Conservation (phyloP, 345 rosid species). For the Ceriops zippeliana region DNA sequence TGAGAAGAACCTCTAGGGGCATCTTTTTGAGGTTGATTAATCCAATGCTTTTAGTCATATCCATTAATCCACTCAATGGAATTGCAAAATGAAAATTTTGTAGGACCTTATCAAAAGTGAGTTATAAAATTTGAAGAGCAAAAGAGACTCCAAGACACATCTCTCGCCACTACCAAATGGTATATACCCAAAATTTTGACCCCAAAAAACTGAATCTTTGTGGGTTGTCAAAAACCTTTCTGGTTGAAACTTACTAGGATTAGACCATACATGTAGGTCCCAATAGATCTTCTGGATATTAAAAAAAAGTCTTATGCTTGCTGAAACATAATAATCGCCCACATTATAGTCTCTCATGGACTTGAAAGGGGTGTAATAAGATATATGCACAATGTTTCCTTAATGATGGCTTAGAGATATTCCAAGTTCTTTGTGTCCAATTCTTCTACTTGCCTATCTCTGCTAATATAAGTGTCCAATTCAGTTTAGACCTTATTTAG, state of each 20-base stretch:
- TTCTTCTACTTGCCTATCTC: constrained; percentile 43
- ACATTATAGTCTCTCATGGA: constrained; percentile 47
- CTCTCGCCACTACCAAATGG: constrained; percentile 12
- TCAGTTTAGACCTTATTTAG: constrained; percentile 47
- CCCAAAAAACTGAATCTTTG: constrained; percentile 1
- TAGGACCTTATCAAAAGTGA: not conserved
- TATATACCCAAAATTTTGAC: constrained; percentile 1
- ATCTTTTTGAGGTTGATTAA: no score
- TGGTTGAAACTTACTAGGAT: not conserved
- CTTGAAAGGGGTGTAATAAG: constrained; percentile 51
- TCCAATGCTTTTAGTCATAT: no score
- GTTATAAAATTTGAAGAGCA: constrained; percentile 8
- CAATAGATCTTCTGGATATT: constrained; percentile 54
- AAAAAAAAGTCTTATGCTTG: constrained; percentile 47
- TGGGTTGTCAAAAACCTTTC: constrained; percentile 8
- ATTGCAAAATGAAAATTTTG: no score
- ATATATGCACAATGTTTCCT: constrained; percentile 55
- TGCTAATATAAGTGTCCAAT: constrained; percentile 44
- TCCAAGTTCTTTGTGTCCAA: constrained; percentile 43
- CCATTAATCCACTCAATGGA: no score
- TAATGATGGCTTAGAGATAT: constrained; percentile 55
- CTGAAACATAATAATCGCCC: constrained; percentile 38
- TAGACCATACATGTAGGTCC: not conserved
- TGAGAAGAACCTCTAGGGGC: not conserved
- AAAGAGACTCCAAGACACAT: constrained; percentile 8